Evolutionary conservation across 768 basidiomycete species (phyloP).

Genomic region (Lentinula detonsa): DNA sequence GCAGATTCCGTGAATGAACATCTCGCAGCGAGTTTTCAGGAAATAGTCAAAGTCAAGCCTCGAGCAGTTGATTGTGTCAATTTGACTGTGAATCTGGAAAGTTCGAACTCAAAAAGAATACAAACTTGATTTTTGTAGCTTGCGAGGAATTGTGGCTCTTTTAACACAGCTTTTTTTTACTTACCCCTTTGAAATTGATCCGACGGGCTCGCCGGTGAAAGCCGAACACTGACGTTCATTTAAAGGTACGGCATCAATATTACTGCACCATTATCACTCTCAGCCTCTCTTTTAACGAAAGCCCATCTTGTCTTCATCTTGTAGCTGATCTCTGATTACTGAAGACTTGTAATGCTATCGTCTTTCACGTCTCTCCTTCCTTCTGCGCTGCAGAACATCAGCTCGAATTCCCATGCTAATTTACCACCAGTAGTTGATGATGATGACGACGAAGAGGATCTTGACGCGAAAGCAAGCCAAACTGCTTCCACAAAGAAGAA

Average conservation of each 20-base stretch:
- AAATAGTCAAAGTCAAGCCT: no score
- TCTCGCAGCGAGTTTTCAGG: no score
- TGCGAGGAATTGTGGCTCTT: no score
- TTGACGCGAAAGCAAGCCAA: neutral
- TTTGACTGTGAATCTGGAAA: no score
- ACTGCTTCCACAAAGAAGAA: conserved; percentile 1
- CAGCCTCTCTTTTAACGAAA: neutral
- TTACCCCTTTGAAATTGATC: neutral
- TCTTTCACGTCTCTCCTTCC: conserved; percentile 8
- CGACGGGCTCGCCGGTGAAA: neutral
- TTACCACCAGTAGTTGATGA: conserved; percentile 5
- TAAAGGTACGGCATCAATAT: neutral
- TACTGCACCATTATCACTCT: neutral
- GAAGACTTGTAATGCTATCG: conserved; percentile 4
- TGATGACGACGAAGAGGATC: conserved; percentile 5
- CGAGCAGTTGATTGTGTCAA: no score
- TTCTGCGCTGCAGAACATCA: conserved; percentile 4
- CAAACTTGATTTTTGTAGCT: no score
- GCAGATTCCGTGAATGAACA: neutral
- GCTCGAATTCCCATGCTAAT: neutral
- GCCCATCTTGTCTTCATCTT: neutral
- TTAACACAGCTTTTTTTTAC: no score
- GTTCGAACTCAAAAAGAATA: no score
- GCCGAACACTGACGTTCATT: neutral
- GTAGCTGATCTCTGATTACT: neutral